A percentile compares a stretch with the other conserved stretches of the same genome.
Conservation (phyloP, 2,329 filamentous ascomycete genomes). For the Blastomyces parvus region DNA sequence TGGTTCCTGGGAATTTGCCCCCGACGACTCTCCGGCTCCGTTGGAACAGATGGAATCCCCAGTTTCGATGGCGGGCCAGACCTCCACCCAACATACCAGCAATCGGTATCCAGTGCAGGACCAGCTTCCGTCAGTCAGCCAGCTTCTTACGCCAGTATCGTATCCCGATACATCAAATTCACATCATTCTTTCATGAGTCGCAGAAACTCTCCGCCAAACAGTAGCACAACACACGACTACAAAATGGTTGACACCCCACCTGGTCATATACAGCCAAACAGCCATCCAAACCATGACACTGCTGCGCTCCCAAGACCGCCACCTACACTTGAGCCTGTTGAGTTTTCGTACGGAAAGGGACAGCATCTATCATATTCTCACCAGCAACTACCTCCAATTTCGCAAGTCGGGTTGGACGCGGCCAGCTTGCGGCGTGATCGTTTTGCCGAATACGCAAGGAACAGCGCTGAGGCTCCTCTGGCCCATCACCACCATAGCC, state of each 20-base stretch:
- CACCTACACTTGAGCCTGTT: not conserved
- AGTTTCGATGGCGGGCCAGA: not conserved
- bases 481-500: conserved; percentile 17
- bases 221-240: not conserved
- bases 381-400: not conserved
- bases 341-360: not conserved
- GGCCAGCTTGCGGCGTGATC: not conserved
- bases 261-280: not conserved
- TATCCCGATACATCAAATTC: conserved; percentile 23
- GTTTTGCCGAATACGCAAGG: not conserved
- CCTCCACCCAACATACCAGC: not conserved
- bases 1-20: conserved; percentile 27
- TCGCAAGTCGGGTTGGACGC: conserved; percentile 2
- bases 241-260: not conserved
- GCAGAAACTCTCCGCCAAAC: not conserved
- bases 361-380: not conserved
- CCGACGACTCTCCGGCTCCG: conserved; percentile 26
- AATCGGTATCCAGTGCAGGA: conserved; percentile 17
- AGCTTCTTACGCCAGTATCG: conserved; percentile 29
- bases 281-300: not conserved
- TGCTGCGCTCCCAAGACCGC: not conserved
- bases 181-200: conserved; percentile 16
- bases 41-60: conserved; percentile 12
- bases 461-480: conserved; percentile 10
- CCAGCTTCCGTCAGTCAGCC: conserved; percentile 33